Evolutionary conservation across 2,329 filamentous ascomycete species (phyloP).

Genomic region (Chrysoporthe deuterocubensis): DNA sequence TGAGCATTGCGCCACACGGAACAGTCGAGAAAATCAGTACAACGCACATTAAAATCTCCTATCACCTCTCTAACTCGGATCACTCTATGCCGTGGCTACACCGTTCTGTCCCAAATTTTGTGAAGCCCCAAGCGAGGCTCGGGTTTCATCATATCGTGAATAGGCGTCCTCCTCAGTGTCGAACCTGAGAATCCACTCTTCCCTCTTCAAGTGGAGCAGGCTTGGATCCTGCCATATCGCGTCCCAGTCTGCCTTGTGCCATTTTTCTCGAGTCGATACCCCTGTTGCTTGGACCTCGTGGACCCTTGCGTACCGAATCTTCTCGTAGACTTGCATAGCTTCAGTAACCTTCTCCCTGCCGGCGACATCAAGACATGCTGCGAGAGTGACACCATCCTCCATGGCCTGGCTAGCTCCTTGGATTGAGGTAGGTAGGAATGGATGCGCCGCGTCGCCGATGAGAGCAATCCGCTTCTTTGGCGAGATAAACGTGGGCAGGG

Average conservation of each 20-base stretch:
- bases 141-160: slow-evolving; percentile 15
- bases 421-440: slow-evolving; percentile 52
- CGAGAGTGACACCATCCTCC: slow-evolving; percentile 53
- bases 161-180: slow-evolving; percentile 54
- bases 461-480: slow-evolving; percentile 45
- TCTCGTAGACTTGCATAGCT: slow-evolving; percentile 49
- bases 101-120: not conserved
- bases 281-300: slow-evolving; percentile 52
- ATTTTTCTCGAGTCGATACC: slow-evolving; percentile 51
- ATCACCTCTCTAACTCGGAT: not conserved
- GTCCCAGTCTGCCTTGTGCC: slow-evolving; percentile 56
- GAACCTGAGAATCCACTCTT: slow-evolving; percentile 53
- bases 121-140: not conserved
- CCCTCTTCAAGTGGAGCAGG: slow-evolving; percentile 48
- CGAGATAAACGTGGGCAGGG: slow-evolving; percentile 47
- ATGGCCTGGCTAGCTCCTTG: slow-evolving; percentile 54
- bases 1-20: not conserved
- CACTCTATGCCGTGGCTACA: not conserved
- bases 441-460: slow-evolving; percentile 55
- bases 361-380: slow-evolving; percentile 45
- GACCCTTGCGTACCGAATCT: slow-evolving; percentile 52
- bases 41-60: not conserved
- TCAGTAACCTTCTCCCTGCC: slow-evolving; percentile 41
- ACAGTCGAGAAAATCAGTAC: not conserved
- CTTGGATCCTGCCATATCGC: slow-evolving; percentile 49